phyloP scores from a whole-genome alignment of 495 filamentous ascomycete genomes.

The Mytilinidion resinicola region DNA sequence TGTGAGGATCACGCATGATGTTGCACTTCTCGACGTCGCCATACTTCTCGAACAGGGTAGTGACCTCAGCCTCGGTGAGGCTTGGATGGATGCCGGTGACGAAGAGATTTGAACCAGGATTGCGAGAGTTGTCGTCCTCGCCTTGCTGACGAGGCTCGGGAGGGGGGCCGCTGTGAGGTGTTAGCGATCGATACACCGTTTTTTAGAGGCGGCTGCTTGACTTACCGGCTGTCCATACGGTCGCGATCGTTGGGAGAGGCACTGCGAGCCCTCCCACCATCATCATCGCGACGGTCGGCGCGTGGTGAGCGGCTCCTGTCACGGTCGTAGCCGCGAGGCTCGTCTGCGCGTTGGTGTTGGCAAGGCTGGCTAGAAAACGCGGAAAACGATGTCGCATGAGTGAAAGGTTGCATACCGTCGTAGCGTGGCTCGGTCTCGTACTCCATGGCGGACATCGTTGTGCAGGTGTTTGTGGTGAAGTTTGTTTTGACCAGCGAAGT shows the following conservation, averaged over 20 bases:
- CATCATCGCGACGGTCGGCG: constrained; percentile 58
- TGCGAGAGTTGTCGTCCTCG: constrained; percentile 73
- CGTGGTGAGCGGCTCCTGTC: constrained; percentile 92
- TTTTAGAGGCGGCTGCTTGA: constrained; percentile 8
- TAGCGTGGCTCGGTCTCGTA: constrained; percentile 39
- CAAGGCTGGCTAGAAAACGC: not conserved
- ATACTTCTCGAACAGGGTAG: constrained; percentile 95
- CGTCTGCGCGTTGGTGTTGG: constrained; percentile 27
- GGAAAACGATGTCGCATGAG: constrained; percentile 1
- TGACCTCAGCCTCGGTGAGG: constrained; percentile 83
- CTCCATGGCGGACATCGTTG: constrained; percentile 37
- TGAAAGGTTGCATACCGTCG: constrained; percentile 31
- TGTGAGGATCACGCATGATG: constrained; percentile 98
- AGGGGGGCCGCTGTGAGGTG: constrained; percentile 36
- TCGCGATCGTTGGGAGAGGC: constrained; percentile 62
- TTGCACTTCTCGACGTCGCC: constrained; percentile 98
- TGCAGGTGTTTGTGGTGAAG: not conserved
- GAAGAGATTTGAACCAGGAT: constrained; percentile 96
- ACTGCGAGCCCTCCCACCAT: constrained; percentile 36
- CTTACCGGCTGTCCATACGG: constrained; percentile 68
- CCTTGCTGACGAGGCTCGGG: constrained; percentile 33
- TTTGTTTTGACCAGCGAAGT: not conserved
- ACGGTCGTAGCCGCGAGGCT: constrained; percentile 43
- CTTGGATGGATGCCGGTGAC: constrained; percentile 97
- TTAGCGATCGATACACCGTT: constrained; percentile 25